Conservation (phyloP, 495 filamentous ascomycete genomes). For the Jackrogersella multiformis region DNA sequence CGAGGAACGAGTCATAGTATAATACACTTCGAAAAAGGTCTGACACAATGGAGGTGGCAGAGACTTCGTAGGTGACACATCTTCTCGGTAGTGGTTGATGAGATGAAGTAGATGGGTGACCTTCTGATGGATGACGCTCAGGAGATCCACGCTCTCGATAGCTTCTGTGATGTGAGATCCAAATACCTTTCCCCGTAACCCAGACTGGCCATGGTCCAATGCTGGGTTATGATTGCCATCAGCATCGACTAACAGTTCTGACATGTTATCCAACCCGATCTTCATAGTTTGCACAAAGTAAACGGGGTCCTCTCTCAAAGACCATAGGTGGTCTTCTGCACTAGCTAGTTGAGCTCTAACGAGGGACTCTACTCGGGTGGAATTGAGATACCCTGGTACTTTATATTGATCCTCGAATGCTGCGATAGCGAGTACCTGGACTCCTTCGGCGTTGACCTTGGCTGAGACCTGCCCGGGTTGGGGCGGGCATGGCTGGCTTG, state of each 20-base stretch:
- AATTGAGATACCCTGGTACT: conserved; percentile 51
- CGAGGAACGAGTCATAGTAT: not conserved
- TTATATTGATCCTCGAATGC: conserved; percentile 59
- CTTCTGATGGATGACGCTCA: not conserved
- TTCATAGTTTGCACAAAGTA: conserved; percentile 56
- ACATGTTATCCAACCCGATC: conserved; percentile 54
- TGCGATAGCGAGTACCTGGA: conserved; percentile 41
- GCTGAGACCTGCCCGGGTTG: conserved; percentile 47
- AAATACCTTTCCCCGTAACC: not conserved
- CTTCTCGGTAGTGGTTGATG: not conserved
- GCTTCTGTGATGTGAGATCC: not conserved
- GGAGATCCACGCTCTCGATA: not conserved
- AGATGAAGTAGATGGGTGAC: not conserved
- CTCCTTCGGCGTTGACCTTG: conserved; percentile 13
- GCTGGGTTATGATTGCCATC: conserved; percentile 44
- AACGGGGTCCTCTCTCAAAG: conserved; percentile 63
- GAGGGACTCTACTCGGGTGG: conserved; percentile 52
- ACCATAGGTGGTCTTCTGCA: conserved; percentile 61
- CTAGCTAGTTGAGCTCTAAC: conserved; percentile 49
- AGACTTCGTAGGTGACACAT: not conserved
- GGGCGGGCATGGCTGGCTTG: conserved; percentile 10
- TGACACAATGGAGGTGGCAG: not conserved
- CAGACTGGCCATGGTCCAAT: not conserved
- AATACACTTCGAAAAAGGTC: not conserved
- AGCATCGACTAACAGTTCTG: conserved; percentile 48